These are phyloP conservation scores for Wickerhamomyces xylosicus DNA, from an alignment of 805 yeast genomes.

Conservation along the genomic window DNA sequence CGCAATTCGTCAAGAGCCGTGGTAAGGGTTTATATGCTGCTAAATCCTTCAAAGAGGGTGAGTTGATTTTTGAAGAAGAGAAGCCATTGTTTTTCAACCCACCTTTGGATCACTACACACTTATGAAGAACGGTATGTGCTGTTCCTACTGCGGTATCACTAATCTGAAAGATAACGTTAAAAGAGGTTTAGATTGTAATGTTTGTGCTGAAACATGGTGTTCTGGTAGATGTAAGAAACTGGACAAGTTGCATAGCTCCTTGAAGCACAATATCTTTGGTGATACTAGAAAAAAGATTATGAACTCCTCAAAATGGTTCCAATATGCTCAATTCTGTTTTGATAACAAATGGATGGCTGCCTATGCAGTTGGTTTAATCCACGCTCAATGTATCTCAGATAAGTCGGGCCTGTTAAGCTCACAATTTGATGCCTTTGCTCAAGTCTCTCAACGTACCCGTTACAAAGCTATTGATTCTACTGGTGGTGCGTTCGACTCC, in stretches of 20 bases:
- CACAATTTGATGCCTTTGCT: slow-evolving; percentile 57
- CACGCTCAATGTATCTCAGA: slow-evolving; percentile 35
- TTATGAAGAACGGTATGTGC: slow-evolving; percentile 52
- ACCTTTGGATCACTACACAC: slow-evolving; percentile 51
- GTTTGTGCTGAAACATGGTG: slow-evolving; percentile 68
- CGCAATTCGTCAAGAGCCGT: slow-evolving; percentile 37
- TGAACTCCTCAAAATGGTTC: slow-evolving; percentile 39
- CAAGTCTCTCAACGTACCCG: slow-evolving; percentile 57
- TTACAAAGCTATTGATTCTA: slow-evolving; percentile 46
- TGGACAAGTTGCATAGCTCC: slow-evolving; percentile 40
- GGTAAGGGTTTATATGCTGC: slow-evolving; percentile 57
- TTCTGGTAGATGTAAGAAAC: slow-evolving; percentile 45
- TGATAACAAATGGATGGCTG: slow-evolving; percentile 58
- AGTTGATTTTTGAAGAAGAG: slow-evolving; percentile 48
- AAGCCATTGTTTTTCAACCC: slow-evolving; percentile 52
- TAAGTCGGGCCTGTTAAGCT: slow-evolving; percentile 26
- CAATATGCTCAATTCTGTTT: slow-evolving; percentile 50
- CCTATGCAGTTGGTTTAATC: slow-evolving; percentile 52
- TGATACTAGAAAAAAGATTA: slow-evolving; percentile 23
- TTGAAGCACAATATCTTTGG: slow-evolving; percentile 44
- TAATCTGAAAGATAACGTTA: slow-evolving; percentile 4
- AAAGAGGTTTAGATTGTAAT: slow-evolving; percentile 53
- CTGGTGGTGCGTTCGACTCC: slow-evolving; percentile 32
- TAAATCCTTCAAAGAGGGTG: slow-evolving; percentile 35
- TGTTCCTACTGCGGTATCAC: slow-evolving; percentile 58